phyloP scores from a whole-genome alignment of 768 basidiomycete species.

The Suillus americanus region DNA sequence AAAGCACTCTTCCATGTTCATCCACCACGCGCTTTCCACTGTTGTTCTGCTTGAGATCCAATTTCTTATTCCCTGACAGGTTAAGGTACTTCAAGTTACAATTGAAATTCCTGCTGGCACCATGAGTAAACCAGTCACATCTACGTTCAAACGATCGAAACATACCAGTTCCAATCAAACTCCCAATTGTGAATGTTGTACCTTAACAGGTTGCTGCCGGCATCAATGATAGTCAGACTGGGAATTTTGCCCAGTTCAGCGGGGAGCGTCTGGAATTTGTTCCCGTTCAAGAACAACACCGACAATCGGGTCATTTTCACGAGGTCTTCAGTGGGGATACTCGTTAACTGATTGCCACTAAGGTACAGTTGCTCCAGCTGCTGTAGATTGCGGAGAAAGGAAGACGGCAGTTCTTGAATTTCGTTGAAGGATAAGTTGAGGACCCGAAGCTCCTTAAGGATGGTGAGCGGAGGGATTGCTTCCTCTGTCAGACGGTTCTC shows the following conservation, averaged over 20 bases:
- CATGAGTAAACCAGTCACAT: constrained; percentile 6
- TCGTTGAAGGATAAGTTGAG: constrained; percentile 96
- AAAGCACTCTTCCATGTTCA: constrained; percentile 44
- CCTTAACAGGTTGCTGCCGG: constrained; percentile 89
- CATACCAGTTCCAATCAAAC: constrained; percentile 99
- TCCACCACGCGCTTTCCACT: constrained; percentile 28
- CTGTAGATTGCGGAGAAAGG: constrained; percentile 70
- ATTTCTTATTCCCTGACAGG: constrained; percentile 92
- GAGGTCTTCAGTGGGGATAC: constrained; percentile 87
- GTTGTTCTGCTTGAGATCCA: constrained; percentile 87
- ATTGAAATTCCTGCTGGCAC: constrained; percentile 85
- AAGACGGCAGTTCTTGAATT: constrained; percentile 81
- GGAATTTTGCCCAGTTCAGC: constrained; percentile 85
- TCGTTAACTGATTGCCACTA: constrained; percentile 92
- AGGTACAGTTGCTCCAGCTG: constrained; percentile 86
- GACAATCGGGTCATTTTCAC: constrained; percentile 64
- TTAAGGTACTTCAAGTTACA: constrained; percentile 91
- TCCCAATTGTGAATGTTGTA: constrained; percentile 99
- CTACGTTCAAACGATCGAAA: neutral
- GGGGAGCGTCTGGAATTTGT: constrained; percentile 88
- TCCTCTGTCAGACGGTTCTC: constrained; percentile 89
- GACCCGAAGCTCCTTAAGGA: constrained; percentile 73
- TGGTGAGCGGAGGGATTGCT: constrained; percentile 67
- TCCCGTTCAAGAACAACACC: constrained; percentile 89
- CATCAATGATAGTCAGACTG: constrained; percentile 80